Percentiles rank a stretch among this genome's conserved stretches.
Conservation (phyloP, 1,284 basidiomycete species). For the Hypsizygus ulmarius region DNA sequence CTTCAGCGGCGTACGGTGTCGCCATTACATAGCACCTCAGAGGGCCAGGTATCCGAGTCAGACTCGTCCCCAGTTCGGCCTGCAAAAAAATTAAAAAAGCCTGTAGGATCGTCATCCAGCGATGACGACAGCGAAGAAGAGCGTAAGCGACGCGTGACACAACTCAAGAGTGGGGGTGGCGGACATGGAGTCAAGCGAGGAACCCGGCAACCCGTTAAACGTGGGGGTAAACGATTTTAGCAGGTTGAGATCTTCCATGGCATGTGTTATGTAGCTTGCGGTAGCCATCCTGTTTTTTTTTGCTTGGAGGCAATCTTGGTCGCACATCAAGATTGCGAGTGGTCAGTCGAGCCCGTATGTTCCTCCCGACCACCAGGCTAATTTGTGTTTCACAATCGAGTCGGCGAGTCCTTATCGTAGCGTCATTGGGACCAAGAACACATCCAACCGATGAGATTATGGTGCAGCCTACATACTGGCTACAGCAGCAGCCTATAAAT, state of each 20-base stretch:
- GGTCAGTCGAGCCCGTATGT: no score
- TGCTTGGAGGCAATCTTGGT: no score
- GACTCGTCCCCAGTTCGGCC: conserved; percentile 48
- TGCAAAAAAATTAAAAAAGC: conserved; percentile 46
- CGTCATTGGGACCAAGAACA: no score
- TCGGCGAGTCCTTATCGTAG: no score
- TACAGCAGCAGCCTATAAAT: no score
- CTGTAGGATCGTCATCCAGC: conserved; percentile 35
- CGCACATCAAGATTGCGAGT: no score
- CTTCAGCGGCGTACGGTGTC: conserved; percentile 18
- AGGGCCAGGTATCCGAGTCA: conserved; percentile 30
- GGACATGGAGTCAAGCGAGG: conserved; percentile 41
- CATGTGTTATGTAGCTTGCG: no score
- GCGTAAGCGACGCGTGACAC: conserved; percentile 38
- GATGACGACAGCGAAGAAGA: conserved; percentile 58
- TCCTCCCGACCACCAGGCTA: no score
- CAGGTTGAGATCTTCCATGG: conserved; percentile 1
- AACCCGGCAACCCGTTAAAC: conserved; percentile 68
- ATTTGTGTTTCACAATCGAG: no score
- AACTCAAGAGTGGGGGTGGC: conserved; percentile 34
- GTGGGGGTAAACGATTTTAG: conserved; percentile 70
- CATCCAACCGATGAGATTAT: no score
- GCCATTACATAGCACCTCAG: conserved; percentile 21
- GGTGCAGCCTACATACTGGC: no score
- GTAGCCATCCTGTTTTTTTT: not conserved